phyloP scores from a whole-genome alignment of 2,329 filamentous ascomycete genomes.

The Calycina herbarum region DNA sequence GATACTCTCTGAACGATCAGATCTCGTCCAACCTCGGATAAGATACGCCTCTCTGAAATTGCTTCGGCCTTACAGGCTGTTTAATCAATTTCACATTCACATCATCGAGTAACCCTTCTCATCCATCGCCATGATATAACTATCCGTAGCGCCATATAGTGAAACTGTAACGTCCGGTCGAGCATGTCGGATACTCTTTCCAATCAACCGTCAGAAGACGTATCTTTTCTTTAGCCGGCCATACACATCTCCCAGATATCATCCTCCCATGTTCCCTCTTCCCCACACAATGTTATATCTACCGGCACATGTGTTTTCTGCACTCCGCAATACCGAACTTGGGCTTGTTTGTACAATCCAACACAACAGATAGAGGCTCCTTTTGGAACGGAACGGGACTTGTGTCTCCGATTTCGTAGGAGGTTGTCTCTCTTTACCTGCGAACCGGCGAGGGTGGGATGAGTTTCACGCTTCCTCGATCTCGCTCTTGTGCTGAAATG shows the following conservation, averaged over 20 bases:
- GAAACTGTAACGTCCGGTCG: background rate
- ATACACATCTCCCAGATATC: background rate
- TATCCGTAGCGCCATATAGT: background rate
- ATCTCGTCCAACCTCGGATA: background rate
- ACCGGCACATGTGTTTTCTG: conserved; percentile 15
- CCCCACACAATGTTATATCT: conserved; percentile 14
- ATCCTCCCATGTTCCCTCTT: conserved; percentile 8
- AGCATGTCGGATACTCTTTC: conserved; percentile 7
- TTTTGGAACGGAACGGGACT: conserved; percentile 16
- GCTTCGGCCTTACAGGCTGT: conserved; percentile 4
- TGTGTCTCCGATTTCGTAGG: conserved; percentile 9
- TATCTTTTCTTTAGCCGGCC: conserved; percentile 14
- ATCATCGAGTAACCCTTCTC: background rate
- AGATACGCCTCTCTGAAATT: background rate
- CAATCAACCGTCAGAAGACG: conserved; percentile 7
- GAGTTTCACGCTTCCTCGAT: background rate
- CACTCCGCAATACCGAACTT: conserved; percentile 19
- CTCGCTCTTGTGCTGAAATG: background rate
- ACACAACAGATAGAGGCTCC: background rate
- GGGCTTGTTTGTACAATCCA: background rate
- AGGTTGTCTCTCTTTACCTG: background rate
- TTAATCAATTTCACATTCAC: background rate
- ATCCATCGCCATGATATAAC: background rate
- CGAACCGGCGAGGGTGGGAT: background rate
- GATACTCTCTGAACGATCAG: background rate